Percentiles rank a stretch among this genome's conserved stretches.
These are phyloP conservation scores for Chloris gayana DNA, from an alignment of 176 grass and related monocot genomes.

Conservation along the genomic window DNA sequence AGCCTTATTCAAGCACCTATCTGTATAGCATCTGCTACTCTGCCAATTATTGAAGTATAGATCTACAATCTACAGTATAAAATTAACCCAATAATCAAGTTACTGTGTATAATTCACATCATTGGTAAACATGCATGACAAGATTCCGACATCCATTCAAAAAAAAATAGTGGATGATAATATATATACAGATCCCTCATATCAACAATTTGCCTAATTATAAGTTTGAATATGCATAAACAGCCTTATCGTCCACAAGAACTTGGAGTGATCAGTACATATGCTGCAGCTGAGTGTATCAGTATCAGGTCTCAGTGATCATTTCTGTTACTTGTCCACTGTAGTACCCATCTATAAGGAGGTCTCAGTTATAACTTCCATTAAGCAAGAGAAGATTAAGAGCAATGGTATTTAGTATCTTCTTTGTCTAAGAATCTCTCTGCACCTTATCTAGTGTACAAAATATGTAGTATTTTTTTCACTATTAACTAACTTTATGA, in stretches of 20 bases:
- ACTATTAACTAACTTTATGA: too few relatives aligned
- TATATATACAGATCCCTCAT: not conserved
- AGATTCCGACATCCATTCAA: not conserved
- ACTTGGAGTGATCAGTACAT: too few relatives aligned
- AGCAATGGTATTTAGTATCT: too few relatives aligned
- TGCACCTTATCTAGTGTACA: too few relatives aligned
- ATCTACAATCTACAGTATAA: slow-evolving; percentile 8
- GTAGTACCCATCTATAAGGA: too few relatives aligned
- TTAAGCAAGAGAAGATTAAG: too few relatives aligned
- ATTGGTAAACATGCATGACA: slow-evolving; percentile 22
- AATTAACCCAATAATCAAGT: not conserved
- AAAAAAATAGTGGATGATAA: slow-evolving; percentile 5
- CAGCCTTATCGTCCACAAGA: not conserved
- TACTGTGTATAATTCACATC: not conserved
- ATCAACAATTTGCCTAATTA: not conserved
- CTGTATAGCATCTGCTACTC: not conserved
- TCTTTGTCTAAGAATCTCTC: too few relatives aligned
- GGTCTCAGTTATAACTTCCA: too few relatives aligned
- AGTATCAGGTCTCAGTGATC: too few relatives aligned
- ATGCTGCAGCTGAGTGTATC: too few relatives aligned
- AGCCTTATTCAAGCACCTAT: not conserved
- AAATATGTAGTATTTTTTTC: too few relatives aligned
- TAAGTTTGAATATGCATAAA: slow-evolving; percentile 3
- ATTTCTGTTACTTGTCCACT: too few relatives aligned
- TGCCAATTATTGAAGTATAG: not conserved